A percentile compares a stretch with the other conserved stretches of the same genome.
Conservation (phyloP, 371 early-diverging fungal genomes). For the Apophysomyces ossiformis region DNA sequence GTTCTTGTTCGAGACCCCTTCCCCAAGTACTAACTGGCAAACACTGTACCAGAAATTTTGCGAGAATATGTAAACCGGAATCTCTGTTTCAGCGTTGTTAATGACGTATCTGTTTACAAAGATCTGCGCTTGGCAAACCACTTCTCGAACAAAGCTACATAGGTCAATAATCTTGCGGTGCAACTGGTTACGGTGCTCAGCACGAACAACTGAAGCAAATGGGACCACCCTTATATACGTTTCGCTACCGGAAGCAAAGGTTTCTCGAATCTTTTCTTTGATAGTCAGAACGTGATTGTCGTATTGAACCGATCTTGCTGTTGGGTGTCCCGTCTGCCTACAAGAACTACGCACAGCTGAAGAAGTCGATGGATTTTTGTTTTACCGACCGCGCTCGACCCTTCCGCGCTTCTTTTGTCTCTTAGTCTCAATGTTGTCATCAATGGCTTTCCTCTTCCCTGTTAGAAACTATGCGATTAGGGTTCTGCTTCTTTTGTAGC, state of each 20-base stretch:
- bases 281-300: background rate
- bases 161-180: background rate
- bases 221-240: background rate
- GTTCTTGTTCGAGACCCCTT: background rate
- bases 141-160: background rate
- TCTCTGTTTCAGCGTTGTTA: background rate
- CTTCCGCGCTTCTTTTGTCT: too few species aligned
- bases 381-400: too few species aligned
- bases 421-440: too few species aligned
- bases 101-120: background rate
- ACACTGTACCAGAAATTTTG: background rate
- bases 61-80: background rate
- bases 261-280: background rate
- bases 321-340: background rate
- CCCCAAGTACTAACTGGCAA: background rate
- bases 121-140: background rate
- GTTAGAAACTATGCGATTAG: too few species aligned
- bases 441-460: too few species aligned
- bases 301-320: background rate
- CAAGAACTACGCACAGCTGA: background rate
- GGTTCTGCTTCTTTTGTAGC: too few species aligned
- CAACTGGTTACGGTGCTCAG: background rate
- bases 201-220: background rate
- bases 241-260: background rate
- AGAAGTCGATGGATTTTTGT: too few species aligned